Percentiles rank a stretch among this genome's conserved stretches.
Conservation (phyloP, 2,329 filamentous ascomycete genomes). For the Ophiocordyceps camponoti-saundersi region DNA sequence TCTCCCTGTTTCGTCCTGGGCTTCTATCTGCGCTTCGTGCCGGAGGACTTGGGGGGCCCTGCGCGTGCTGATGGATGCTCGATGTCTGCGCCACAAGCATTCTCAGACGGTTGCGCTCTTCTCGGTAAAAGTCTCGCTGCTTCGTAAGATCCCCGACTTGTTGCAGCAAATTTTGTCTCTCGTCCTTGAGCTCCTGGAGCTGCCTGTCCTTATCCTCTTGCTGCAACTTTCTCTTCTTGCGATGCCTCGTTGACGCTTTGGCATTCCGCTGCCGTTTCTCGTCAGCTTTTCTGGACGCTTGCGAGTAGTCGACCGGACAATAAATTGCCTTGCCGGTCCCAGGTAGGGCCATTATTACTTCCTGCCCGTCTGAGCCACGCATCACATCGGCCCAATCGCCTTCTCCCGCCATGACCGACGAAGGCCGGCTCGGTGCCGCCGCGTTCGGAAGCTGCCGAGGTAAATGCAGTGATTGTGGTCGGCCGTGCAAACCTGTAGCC, state of each 20-base stretch:
- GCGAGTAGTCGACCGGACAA: conserved; percentile 62
- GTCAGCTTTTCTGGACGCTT: conserved; percentile 66
- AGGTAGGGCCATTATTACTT: conserved; percentile 21
- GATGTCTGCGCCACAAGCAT: conserved; percentile 46
- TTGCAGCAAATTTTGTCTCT: conserved; percentile 46
- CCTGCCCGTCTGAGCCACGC: conserved; percentile 16
- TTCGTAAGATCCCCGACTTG: conserved; percentile 35
- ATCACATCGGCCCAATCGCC: conserved; percentile 15
- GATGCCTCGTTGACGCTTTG: conserved; percentile 68
- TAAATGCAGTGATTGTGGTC: conserved; percentile 4
- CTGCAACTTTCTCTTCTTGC: conserved; percentile 66
- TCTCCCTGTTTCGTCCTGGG: conserved; percentile 16
- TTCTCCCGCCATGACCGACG: conserved; percentile 8
- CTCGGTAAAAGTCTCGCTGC: conserved; percentile 57
- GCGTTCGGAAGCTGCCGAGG: conserved; percentile 8
- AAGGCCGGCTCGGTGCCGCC: conserved; percentile 7
- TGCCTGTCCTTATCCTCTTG: conserved; percentile 55
- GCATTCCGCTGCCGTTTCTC: conserved; percentile 78
- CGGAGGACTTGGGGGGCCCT: conserved; percentile 34
- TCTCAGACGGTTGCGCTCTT: conserved; percentile 54
- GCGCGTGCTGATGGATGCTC: conserved; percentile 33
- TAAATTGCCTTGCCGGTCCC: conserved; percentile 24
- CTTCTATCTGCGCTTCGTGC: conserved; percentile 19
- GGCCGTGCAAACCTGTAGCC: conserved; percentile 4
- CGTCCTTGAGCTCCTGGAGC: conserved; percentile 51